Evolutionary conservation across 2,329 filamentous ascomycete genomes (phyloP).

Genomic region (Aspergillus sp.): DNA sequence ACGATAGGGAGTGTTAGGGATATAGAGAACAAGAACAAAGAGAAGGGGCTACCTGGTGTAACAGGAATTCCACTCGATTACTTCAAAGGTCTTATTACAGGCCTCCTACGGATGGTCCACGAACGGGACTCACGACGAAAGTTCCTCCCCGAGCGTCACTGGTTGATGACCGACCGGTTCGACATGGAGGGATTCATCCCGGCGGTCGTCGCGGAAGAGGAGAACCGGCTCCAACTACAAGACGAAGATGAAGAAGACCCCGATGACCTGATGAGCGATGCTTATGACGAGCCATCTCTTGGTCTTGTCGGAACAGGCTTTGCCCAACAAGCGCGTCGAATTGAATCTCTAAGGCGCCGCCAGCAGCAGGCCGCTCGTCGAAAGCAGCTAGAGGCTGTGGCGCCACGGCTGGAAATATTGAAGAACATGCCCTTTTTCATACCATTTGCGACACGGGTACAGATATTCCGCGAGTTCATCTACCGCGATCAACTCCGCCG

Average conservation of each 20-base stretch:
- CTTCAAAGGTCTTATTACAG: conserved; percentile 76
- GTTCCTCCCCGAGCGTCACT: conserved; percentile 81
- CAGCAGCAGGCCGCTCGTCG: conserved; percentile 68
- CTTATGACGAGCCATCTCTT: conserved; percentile 29
- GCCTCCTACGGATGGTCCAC: conserved; percentile 81
- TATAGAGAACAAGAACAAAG: conserved; percentile 39
- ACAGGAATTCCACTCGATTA: conserved; percentile 74
- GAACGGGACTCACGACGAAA: conserved; percentile 86
- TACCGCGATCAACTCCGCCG: conserved; percentile 73
- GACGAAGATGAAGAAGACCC: conserved; percentile 61
- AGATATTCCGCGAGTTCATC: conserved; percentile 94
- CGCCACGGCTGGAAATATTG: conserved; percentile 83
- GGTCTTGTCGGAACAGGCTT: conserved; percentile 58
- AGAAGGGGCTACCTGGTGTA: conserved; percentile 59
- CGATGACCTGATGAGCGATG: conserved; percentile 43
- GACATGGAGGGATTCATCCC: conserved; percentile 86
- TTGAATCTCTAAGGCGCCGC: conserved; percentile 63
- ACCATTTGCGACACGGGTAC: conserved; percentile 85
- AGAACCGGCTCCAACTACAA: conserved; percentile 68
- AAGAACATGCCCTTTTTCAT: conserved; percentile 98
- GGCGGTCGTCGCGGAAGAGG: conserved; percentile 84
- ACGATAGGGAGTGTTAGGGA: conserved; percentile 30
- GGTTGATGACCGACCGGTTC: conserved; percentile 87
- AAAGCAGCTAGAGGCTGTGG: conserved; percentile 73
- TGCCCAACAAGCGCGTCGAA: conserved; percentile 60